A percentile compares a stretch with the other conserved stretches of the same genome.
phyloP scores from a whole-genome alignment of 225 moss, liverwort and hornwort genomes.

The Polytrichum formosum region DNA sequence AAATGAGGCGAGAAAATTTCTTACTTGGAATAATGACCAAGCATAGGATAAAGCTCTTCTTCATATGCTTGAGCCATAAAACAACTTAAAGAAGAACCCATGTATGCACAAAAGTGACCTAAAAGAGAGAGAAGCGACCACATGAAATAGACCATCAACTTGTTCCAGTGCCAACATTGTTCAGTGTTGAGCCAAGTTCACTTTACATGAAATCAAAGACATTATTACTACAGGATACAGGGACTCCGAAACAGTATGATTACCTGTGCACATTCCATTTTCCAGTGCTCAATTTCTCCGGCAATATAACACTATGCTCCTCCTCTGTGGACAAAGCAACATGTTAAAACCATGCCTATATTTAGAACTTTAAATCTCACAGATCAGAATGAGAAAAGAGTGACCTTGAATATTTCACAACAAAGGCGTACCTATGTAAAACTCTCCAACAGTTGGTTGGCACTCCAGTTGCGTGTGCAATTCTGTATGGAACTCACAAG shows the following conservation, averaged over 20 bases:
- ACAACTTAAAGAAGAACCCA: no score
- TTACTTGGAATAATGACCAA: no score
- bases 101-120: no score
- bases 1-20: no score
- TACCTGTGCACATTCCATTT: constrained; percentile 93
- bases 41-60: no score
- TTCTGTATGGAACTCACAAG: constrained; percentile 17
- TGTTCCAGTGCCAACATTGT: no score
- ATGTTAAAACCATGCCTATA: not conserved
- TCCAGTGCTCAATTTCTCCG: constrained; percentile 80
- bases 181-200: no score
- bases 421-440: constrained; percentile 29
- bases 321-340: constrained; percentile 33
- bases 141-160: no score
- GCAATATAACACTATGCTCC: constrained; percentile 73
- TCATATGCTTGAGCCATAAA: no score
- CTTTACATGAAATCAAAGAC: not conserved
- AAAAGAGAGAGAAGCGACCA: no score
- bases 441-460: constrained; percentile 47
- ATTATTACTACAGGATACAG: not conserved
- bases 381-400: not conserved
- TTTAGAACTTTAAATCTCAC: not conserved
- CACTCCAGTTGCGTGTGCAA: constrained; percentile 39
- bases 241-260: not conserved
- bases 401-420: not conserved